phyloP scores from a whole-genome alignment of 2,329 filamentous ascomycete species.

The Cladosporium sp. region DNA sequence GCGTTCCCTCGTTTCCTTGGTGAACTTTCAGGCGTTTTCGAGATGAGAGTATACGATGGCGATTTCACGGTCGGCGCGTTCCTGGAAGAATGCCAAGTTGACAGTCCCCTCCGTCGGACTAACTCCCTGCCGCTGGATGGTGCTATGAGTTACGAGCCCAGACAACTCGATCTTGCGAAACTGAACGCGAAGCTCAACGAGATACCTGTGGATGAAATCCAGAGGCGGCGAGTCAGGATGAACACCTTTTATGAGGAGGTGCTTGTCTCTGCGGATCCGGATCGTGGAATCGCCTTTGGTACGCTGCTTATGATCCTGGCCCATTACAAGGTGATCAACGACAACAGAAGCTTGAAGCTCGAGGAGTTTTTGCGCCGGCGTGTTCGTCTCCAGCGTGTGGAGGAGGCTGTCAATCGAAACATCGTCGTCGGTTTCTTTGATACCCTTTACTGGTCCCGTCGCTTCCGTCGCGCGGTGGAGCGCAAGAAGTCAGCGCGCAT shows the following conservation, averaged over 20 bases:
- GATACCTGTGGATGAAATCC: slow-evolving; percentile 71
- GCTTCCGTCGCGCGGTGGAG: slow-evolving; percentile 70
- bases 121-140: slow-evolving; percentile 44
- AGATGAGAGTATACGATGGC: slow-evolving; percentile 92
- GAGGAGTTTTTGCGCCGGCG: slow-evolving; percentile 92
- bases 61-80: slow-evolving; percentile 83
- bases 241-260: slow-evolving; percentile 98
- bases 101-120: slow-evolving; percentile 41
- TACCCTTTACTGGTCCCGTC: slow-evolving; percentile 79
- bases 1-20: slow-evolving; percentile 81
- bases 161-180: slow-evolving; percentile 62
- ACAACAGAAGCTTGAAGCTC: slow-evolving; percentile 89
- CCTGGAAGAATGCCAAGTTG: slow-evolving; percentile 68
- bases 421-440: slow-evolving; percentile 94
- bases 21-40: slow-evolving; percentile 87
- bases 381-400: slow-evolving; percentile 83
- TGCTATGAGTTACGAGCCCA: slow-evolving; percentile 22
- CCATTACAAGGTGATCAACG: slow-evolving; percentile 97
- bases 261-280: slow-evolving; percentile 83
- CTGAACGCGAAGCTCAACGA: slow-evolving; percentile 66
- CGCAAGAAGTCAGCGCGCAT: slow-evolving; percentile 69
- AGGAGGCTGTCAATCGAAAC: slow-evolving; percentile 86
- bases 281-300: slow-evolving; percentile 85
- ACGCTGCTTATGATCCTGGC: slow-evolving; percentile 90
- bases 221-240: slow-evolving; percentile 68